Base-by-base conservation (phyloP, 75 land plant genomes). In the Chamaecyparis obtusa region DNA sequence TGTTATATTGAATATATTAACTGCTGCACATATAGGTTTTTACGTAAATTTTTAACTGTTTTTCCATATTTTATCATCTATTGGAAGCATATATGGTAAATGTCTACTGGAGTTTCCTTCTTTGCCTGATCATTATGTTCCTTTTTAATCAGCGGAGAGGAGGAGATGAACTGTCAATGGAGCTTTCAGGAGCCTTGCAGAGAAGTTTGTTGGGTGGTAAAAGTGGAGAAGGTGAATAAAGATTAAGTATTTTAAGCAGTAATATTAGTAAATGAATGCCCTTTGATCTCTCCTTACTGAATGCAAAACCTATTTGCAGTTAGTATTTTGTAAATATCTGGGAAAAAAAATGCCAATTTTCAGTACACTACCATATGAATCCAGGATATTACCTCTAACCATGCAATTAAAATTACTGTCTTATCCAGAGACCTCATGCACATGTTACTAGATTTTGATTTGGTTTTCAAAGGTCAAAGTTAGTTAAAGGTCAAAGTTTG, bases 111-210 rank as follows among this genome's bases (percentile, higher is more conserved):
- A 10, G 35, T 72, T 72, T 32, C 35, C 35, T 72, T 72, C 75
- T 13, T 72, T 72, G 75, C 75, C 75, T 72, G 9, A 72, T 30
- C 14, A 10, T 72, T 33, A 32, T 9, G 9, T 80, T 80, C 30
- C 35, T 44, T 55, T 35, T 56, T 85, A 55, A 55, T 16, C 89
- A 97, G 99, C 97, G 98, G 21, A 91, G 97, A 87, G 99, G 98
- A 41, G 98, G 99, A 89, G 99, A 96, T 76, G 97, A 96, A 41
- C 85, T 98, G 84, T 95, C 95, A 11, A 54, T 92, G 74, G 99
- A 98, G 87, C 94, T 98, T 43, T 93, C 98, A 78, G 80, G 87
- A 89, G 93, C 97, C 49, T 95, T 98, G 71, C 92, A 96, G 84
- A 90, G 93, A 74, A 93, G 98, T 87, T 93, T 98, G 30, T 71